Base-by-base conservation (phyloP, 75 land plant species). In the Larix kaempferi region DNA sequence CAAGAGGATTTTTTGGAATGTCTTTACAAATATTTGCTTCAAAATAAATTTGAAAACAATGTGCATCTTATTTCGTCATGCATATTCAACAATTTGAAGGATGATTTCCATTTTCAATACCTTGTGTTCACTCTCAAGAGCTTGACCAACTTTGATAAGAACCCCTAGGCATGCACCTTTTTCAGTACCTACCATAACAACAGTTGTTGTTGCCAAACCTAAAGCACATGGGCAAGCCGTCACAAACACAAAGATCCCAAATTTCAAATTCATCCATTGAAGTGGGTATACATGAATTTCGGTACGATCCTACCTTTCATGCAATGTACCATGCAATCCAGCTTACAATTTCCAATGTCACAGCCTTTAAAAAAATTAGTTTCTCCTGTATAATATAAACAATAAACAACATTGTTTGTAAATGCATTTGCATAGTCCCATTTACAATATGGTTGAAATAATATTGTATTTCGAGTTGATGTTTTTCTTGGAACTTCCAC, bases 111-210 rank as follows among this genome's bases (percentile, higher is more conserved):
- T 27, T 39, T 22, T 23, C 23, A 23, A 27, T 73, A 82, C 84
- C 81, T 82, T 82, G 56, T 74, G 84, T 49, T 81, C 65, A 61
- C 37, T 82, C 69, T 82, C 77, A 57, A 82, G 58, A 21, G 84
- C 84, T 56, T 56, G 76, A 49, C 84, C 84, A n/a, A 81, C 84
- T 62, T 82, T 82, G 76, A 82, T 82, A 23, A 82, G 82, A 60
- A 82, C 55, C 59, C 84, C 84, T 19, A 80, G 71, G n/a, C 82
- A 62, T 4, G 84, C 84, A 33, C 84, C 84, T 59, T 44, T 74
- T 59, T 82, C 84, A 19, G 84, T 82, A 33, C 74, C 81, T 27
- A 82, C 84, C 84, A 82, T 82, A 67, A 82, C 84, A 80, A 82
- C 84, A 73, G 84, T 79, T 44, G 84, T 81, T 44, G 84, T 82